Base-by-base conservation (phyloP, 345 rosid genomes). In the Citrus sinensis region DNA sequence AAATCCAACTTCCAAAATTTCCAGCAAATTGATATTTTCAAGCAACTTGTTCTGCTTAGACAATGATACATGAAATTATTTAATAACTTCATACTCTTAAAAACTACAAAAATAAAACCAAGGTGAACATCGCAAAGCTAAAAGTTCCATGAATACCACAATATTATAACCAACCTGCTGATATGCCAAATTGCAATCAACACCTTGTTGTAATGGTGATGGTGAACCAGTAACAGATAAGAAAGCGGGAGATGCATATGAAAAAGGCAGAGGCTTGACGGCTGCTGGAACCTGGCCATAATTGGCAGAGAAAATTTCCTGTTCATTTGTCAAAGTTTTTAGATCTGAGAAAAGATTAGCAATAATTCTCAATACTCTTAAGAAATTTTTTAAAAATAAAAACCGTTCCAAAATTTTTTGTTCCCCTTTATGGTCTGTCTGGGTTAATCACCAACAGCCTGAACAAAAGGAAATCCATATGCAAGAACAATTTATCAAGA, bases 111-210 rank as follows among this genome's bases (percentile, higher is more conserved):
- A 55, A 56, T 35, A 61, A 27, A 74, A 62, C 62, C 49, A 19
- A 27, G 30, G 9, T 42, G 77, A 27, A 22, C 69, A 63, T 75
- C n/a, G 49, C 13, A 60, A 62, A 70, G n/a, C 20, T 9, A 64
- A 62, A 75, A 27, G 19, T 74, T 42, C 69, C 70, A 74, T 29
- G 51, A 40, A 29, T 61, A 61, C 30, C 29, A 42, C 7, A 30
- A 6, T 7, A 65, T 19, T 40, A 22, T 0, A 51, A 32, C 63
- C 56, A 34, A 75, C 78, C 78, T 65, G 63, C 63, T 60, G 54
- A 67, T 64, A 49, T n/a, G 70, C 78, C 51, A 30, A 22, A 64
- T 42, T 49, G 78, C 62, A 49, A 51, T 65, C 63, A 51, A 32
- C 27, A 40, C 32, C 49, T 65, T n/a, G 62, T 5, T 49, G 71